Evolutionary conservation across 495 filamentous ascomycete genomes (phyloP), one percentile per base, ranked within the genome.

Genomic region (Penicillium silybi): DNA sequence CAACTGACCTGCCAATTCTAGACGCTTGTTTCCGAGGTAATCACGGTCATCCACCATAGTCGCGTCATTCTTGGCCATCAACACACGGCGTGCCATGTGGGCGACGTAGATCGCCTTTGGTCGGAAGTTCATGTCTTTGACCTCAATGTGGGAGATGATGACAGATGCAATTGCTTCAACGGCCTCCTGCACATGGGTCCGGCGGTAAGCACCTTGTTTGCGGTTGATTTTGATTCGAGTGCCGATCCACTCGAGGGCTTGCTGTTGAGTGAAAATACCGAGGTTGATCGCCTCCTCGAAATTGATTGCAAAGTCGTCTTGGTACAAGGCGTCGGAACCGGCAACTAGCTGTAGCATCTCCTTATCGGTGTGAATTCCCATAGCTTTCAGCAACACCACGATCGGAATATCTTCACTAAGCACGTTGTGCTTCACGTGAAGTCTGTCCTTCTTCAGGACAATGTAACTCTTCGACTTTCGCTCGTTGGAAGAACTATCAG

Each of bases 401-500:
- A 99, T 92, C 0, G 95, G 93, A 46, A 99, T 84, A 48, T 92
- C 86, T 63, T 97, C 93, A 54, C 82, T 86, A 0, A 99, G 77
- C 40, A 95, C 87, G 68, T 97, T 99, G 68, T 97, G 95, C 58
- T 88, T 88, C 16, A 99, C 80, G 38, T 83, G 85, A 18, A 97
- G 87, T 17, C 86, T 81, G 17, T 93, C 92, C 64, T 97, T 96
- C 67, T 96, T 97, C 42, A 90, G 72, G 26, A 92, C 73, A 19
- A 97, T 91, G 56, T 97, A 96, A 50, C 87, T 96, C 73, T 98
- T 98, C 6, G 92, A 96, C 68, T 97, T 96, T 42, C 92, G 83
- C 71, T 97, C 92, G 62, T 96, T 89, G 3, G 95, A 97, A 13
- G 91, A 96, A 82, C 91, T 95, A 35, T 17, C 23, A 32, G 20